Percentiles rank a stretch among this genome's conserved stretches.
These are phyloP conservation scores for Saccharum hybrid DNA, from an alignment of 202 grass and related monocot genomes.

Conservation along the genomic window DNA sequence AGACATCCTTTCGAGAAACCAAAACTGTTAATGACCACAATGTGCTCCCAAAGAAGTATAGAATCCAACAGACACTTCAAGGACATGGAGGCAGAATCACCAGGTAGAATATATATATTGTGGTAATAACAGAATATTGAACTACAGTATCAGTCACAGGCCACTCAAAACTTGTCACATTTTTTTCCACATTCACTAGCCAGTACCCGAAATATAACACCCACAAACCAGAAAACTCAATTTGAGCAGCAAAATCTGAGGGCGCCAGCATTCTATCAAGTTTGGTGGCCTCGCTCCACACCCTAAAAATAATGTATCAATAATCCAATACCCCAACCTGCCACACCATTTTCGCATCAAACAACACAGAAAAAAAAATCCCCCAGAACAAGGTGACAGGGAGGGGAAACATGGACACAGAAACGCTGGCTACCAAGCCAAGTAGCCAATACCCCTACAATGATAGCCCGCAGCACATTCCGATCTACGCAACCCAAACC, in stretches of 20 bases:
- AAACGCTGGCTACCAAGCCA: not conserved
- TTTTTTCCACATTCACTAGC: too few relatives aligned
- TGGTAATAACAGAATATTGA: not conserved
- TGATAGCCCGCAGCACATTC: conserved; percentile 22
- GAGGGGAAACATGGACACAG: not conserved
- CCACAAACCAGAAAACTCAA: not conserved
- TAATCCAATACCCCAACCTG: not conserved
- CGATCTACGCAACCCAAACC: not conserved
- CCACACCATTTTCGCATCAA: not conserved
- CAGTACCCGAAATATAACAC: not conserved
- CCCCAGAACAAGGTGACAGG: not conserved
- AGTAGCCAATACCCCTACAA: not conserved
- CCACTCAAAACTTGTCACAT: not conserved
- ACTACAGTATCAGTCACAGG: not conserved
- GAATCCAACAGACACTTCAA: not conserved
- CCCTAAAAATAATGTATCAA: not conserved
- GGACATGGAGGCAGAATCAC: not conserved
- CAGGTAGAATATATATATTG: not conserved
- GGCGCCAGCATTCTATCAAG: not conserved
- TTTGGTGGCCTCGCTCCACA: not conserved
- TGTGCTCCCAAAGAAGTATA: not conserved
- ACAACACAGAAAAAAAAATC: not conserved
- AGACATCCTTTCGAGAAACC: not conserved
- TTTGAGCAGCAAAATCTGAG: not conserved
- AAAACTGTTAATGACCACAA: not conserved